Evolutionary conservation across 2,329 filamentous ascomycete genomes (phyloP).

Genomic region (Paracamarosporium sp.): DNA sequence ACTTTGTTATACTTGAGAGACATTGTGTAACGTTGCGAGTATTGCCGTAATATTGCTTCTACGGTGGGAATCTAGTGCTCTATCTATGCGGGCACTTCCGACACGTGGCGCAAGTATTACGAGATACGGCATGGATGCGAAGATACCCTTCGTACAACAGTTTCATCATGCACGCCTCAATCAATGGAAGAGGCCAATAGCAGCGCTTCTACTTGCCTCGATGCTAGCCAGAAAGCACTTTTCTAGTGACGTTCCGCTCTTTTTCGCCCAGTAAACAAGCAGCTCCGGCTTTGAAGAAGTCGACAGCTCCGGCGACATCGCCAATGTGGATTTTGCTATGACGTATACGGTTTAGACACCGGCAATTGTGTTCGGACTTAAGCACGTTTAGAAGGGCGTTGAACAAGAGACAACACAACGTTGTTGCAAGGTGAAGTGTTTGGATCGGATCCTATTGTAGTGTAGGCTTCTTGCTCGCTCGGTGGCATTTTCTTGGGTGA

Average conservation of each 20-base stretch:
- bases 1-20: conserved; percentile 59
- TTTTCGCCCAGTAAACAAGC: not conserved
- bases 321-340: conserved; percentile 2
- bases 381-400: not conserved
- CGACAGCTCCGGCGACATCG: not conserved
- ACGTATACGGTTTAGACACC: not conserved
- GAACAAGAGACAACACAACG: not conserved
- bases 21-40: conserved; percentile 38
- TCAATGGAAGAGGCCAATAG: not conserved
- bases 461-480: too few species aligned
- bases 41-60: not conserved
- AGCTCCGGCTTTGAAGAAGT: not conserved
- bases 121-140: conserved; percentile 12
- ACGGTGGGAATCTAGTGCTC: not conserved
- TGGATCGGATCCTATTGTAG: too few species aligned
- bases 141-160: too few species aligned
- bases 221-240: not conserved
- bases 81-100: not conserved
- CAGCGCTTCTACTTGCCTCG: not conserved
- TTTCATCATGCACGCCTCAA: too few species aligned
- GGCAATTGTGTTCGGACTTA: conserved; percentile 4
- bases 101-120: conserved; percentile 14
- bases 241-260: not conserved
- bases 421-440: not conserved
- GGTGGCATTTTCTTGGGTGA: not conserved